These are phyloP conservation scores for Pezicula radicicola DNA, from an alignment of 2,329 filamentous ascomycete genomes.

Conservation along the genomic window DNA sequence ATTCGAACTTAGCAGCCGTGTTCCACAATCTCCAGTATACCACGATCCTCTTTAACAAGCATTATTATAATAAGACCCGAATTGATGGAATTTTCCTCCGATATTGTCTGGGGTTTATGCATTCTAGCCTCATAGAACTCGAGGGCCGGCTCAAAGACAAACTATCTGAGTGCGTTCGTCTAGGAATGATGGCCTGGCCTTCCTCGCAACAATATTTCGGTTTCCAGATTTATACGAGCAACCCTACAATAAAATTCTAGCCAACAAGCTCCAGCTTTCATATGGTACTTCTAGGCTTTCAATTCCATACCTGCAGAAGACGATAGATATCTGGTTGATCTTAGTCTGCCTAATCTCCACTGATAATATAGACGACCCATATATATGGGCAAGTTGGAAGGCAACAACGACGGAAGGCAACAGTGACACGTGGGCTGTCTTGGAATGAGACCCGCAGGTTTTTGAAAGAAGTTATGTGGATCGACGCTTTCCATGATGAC, in stretches of 20 bases:
- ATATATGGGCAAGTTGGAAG: too few relatives aligned
- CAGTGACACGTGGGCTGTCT: neutral
- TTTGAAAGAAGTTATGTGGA: constrained; percentile 4
- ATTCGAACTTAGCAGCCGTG: neutral
- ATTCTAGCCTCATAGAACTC: neutral
- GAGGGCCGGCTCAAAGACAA: neutral
- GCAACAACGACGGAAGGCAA: too few relatives aligned
- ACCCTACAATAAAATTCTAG: too few relatives aligned
- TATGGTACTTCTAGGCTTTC: too few relatives aligned
- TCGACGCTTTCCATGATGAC: constrained; percentile 3
- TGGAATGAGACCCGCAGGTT: neutral
- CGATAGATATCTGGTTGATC: too few relatives aligned
- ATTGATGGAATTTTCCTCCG: neutral
- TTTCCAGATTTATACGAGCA: neutral
- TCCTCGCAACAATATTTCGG: neutral
- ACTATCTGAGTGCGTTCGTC: neutral
- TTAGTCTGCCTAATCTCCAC: too few relatives aligned
- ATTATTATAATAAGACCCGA: neutral
- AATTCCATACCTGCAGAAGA: too few relatives aligned
- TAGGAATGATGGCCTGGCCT: neutral
- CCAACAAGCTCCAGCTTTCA: too few relatives aligned
- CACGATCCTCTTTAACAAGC: neutral
- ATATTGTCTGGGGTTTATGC: too few relatives aligned
- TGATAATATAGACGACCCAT: too few relatives aligned
- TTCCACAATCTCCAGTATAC: neutral